A percentile compares a stretch with the other conserved stretches of the same genome.
phyloP scores from a whole-genome alignment of 108 stramenopile species.

The Cyclostephanos tholiformis region DNA sequence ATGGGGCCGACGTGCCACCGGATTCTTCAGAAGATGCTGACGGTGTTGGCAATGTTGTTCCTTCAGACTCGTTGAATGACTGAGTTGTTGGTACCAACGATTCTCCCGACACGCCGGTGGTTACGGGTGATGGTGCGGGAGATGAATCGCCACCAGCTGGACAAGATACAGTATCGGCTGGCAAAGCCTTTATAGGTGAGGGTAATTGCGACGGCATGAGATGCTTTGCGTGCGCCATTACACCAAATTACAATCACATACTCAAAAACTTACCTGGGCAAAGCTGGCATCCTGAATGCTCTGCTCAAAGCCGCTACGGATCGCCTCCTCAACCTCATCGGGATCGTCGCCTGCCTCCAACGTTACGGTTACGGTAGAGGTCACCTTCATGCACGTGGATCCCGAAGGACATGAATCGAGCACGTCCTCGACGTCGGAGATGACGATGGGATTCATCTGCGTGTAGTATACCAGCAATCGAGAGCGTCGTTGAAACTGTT shows the following conservation, averaged over 20 bases:
- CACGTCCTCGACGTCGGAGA: slow-evolving; percentile 44
- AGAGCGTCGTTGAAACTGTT: not conserved
- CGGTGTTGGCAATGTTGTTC: not conserved
- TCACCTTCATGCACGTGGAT: slow-evolving; percentile 47
- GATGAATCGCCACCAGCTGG: not conserved
- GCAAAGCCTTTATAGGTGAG: not conserved
- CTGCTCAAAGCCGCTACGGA: slow-evolving; percentile 44
- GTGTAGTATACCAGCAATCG: slow-evolving; percentile 1
- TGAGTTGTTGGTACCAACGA: not conserved
- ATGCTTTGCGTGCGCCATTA: not conserved
- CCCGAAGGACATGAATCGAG: slow-evolving; percentile 38
- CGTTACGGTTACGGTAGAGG: slow-evolving; percentile 42
- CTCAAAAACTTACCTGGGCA: slow-evolving; percentile 35
- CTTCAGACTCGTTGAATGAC: not conserved
- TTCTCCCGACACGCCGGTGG: not conserved
- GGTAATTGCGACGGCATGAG: not conserved
- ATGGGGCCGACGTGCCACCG: not conserved
- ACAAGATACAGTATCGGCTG: not conserved
- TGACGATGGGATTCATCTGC: slow-evolving; percentile 37
- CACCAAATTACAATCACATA: not conserved
- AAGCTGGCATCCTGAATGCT: slow-evolving; percentile 54
- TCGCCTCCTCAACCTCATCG: slow-evolving; percentile 19
- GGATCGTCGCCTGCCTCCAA: slow-evolving; percentile 64
- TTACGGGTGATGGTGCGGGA: not conserved
- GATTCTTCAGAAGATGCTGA: not conserved